These are phyloP conservation scores for Penicillium lagena DNA, from an alignment of 495 filamentous ascomycete genomes.

Conservation along the genomic window DNA sequence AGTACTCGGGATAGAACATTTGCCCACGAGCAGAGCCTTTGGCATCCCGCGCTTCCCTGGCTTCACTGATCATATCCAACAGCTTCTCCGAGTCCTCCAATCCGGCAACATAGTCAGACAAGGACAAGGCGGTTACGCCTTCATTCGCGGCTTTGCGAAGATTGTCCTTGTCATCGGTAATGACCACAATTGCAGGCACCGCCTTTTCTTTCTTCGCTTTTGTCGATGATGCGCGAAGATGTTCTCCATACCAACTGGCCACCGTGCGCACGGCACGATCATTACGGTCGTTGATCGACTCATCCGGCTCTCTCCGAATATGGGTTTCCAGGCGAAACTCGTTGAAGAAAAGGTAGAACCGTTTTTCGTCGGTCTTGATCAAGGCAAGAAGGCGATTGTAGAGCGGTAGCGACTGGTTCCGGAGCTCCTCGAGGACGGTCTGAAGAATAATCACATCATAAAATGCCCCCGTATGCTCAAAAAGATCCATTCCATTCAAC, in stretches of 20 bases:
- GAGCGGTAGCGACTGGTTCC: conserved; percentile 85
- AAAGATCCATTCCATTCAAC: conserved; percentile 90
- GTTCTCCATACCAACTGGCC: conserved; percentile 82
- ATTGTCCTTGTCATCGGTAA: conserved; percentile 88
- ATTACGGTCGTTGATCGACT: conserved; percentile 95
- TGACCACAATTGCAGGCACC: conserved; percentile 77
- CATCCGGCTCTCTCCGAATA: conserved; percentile 63
- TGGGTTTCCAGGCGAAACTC: conserved; percentile 93
- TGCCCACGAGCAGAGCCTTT: conserved; percentile 55
- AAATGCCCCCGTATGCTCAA: conserved; percentile 86
- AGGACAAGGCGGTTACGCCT: conserved; percentile 55
- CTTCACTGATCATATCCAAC: conserved; percentile 90
- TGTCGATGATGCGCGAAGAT: conserved; percentile 57
- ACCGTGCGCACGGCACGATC: conserved; percentile 84
- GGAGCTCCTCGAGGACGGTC: conserved; percentile 91
- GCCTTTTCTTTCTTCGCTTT: conserved; percentile 49
- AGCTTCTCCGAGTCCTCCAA: conserved; percentile 78
- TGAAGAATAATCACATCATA: conserved; percentile 94
- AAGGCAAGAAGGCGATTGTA: conserved; percentile 88
- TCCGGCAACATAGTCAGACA: conserved; percentile 73
- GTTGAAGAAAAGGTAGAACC: conserved; percentile 98
- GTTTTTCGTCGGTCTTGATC: conserved; percentile 90
- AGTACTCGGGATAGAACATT: conserved; percentile 78
- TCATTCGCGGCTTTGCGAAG: conserved; percentile 75
- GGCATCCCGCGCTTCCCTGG: conserved; percentile 56